phyloP scores from a whole-genome alignment of 208 protist species.

The Leishmania aethiopica region DNA sequence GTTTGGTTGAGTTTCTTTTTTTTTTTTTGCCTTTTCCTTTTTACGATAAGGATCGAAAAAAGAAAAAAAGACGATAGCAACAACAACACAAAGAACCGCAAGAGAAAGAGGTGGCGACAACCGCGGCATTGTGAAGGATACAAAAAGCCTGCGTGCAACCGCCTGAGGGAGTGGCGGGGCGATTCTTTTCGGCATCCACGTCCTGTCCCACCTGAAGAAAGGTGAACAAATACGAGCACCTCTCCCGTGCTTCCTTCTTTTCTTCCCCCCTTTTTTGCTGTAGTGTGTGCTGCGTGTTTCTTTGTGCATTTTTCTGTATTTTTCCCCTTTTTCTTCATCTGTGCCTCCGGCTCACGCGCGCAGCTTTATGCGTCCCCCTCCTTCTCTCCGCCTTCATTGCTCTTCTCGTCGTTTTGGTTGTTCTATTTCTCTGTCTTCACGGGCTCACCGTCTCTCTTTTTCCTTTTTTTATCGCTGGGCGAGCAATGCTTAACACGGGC shows the following conservation, averaged over 20 bases:
- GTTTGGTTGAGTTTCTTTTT: not conserved
- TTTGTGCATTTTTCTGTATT: conserved; percentile 3
- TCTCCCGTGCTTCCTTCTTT: not conserved
- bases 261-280: not conserved
- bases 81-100: not conserved
- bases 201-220: not conserved
- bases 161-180: not conserved
- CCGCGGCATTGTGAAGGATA: not conserved
- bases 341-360: conserved; percentile 5
- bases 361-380: not conserved
- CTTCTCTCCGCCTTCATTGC: not conserved
- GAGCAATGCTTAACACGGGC: not conserved
- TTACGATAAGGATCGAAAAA: conserved; percentile 2
- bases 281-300: conserved; percentile 13
- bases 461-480: not conserved
- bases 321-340: conserved; percentile 12
- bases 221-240: not conserved
- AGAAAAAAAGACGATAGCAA: not conserved
- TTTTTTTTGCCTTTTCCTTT: conserved; percentile 11
- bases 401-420: not conserved
- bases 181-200: not conserved
- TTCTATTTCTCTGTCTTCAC: not conserved
- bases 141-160: too few species aligned
- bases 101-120: not conserved
- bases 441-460: not conserved